Evolutionary conservation across 768 basidiomycete genomes (phyloP).

Genomic region (Mycena alexandri): DNA sequence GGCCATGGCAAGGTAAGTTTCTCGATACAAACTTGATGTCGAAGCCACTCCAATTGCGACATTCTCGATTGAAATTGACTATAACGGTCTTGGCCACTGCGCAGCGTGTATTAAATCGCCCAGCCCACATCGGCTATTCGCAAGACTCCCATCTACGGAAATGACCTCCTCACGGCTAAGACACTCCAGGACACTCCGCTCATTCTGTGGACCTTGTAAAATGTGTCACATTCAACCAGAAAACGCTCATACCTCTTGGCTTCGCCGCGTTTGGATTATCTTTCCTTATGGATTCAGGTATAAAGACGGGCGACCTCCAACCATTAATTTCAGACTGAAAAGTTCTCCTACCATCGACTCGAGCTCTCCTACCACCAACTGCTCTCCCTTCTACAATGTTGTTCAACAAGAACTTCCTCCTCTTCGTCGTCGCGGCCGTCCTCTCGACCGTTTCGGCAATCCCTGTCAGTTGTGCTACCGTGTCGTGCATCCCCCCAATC

Average conservation of each 20-base stretch:
- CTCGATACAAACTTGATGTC: conserved; percentile 5
- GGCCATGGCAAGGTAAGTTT: conserved; percentile 8
- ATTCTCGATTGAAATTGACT: conserved; percentile 8
- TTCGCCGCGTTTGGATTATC: conserved; percentile 19
- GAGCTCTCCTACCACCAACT: background rate
- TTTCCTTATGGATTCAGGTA: conserved; percentile 24
- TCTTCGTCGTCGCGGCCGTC: conserved; percentile 31
- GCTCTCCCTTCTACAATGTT: conserved; percentile 17
- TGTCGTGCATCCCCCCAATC: too few species aligned
- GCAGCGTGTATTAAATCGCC: conserved; percentile 24
- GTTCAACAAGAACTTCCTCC: conserved; percentile 28
- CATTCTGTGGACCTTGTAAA: too few species aligned
- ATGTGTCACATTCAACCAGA: background rate
- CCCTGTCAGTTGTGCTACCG: conserved; percentile 8
- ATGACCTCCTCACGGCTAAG: conserved; percentile 5
- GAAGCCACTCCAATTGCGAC: background rate
- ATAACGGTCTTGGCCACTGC: conserved; percentile 29
- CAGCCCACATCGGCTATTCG: conserved; percentile 1
- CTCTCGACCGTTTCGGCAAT: conserved; percentile 26
- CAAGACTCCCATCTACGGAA: background rate
- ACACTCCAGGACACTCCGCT: too few species aligned
- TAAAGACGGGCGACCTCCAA: conserved; percentile 7
- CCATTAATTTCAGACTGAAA: conserved; percentile 1
- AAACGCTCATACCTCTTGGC: conserved; percentile 17
- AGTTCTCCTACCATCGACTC: conserved; percentile 2